Evolutionary conservation across 2,329 filamentous ascomycete genomes (phyloP).

Genomic region (Taxawa tesnikishii): DNA sequence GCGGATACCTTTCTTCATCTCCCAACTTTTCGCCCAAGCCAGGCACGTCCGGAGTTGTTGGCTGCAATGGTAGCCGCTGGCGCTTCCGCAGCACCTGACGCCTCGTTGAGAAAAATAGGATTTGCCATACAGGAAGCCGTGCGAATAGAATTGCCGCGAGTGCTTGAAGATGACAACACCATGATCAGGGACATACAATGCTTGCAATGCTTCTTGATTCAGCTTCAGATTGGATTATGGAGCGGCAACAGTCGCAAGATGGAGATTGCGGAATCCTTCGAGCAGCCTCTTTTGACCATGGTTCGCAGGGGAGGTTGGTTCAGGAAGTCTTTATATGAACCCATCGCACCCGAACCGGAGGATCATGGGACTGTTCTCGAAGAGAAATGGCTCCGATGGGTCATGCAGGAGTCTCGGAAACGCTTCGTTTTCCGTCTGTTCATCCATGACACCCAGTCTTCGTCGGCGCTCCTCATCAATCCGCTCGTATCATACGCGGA

Average conservation of each 20-base stretch:
- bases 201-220: constrained; percentile 37
- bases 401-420: constrained; percentile 54
- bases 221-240: constrained; percentile 44
- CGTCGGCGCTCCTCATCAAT: constrained; percentile 53
- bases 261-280: constrained; percentile 47
- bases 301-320: constrained; percentile 46
- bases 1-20: constrained; percentile 50
- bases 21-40: constrained; percentile 44
- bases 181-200: constrained; percentile 39
- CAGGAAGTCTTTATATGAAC: constrained; percentile 27
- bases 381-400: constrained; percentile 52
- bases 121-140: constrained; percentile 38
- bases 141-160: constrained; percentile 22
- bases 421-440: constrained; percentile 54
- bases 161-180: constrained; percentile 38
- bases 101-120: constrained; percentile 49
- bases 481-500: constrained; percentile 59
- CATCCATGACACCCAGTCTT: constrained; percentile 52
- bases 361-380: constrained; percentile 48
- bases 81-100: constrained; percentile 45
- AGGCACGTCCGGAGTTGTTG: constrained; percentile 46
- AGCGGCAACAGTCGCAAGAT: constrained; percentile 47
- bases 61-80: constrained; percentile 49
- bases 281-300: constrained; percentile 41
- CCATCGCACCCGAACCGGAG: constrained; percentile 36